These are phyloP conservation scores for Hyaloscypha bicolor DNA, from an alignment of 495 filamentous ascomycete species.

Conservation along the genomic window DNA sequence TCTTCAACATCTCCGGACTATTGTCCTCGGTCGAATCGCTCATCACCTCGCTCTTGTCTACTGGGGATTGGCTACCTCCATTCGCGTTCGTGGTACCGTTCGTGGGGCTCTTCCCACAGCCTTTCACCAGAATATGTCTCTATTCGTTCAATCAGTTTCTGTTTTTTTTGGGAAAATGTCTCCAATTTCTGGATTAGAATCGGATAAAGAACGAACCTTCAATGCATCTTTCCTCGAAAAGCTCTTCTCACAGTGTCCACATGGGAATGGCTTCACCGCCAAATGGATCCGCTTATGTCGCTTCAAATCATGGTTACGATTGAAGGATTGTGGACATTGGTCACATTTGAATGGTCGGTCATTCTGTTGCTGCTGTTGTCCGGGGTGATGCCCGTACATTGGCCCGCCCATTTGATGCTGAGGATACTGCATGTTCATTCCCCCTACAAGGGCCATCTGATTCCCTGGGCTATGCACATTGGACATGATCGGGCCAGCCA, in stretches of 20 bases:
- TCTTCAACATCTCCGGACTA: conserved; percentile 33
- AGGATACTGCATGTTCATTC: conserved; percentile 53
- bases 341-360: conserved; percentile 97
- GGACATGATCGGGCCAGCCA: conserved; percentile 74
- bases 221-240: conserved; percentile 96
- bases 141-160: conserved; percentile 45
- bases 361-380: conserved; percentile 52
- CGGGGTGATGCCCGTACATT: conserved; percentile 41
- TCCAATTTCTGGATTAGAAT: conserved; percentile 23
- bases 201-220: conserved; percentile 63
- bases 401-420: conserved; percentile 34
- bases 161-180: conserved; percentile 3
- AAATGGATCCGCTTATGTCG: conserved; percentile 94
- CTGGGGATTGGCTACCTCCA: conserved; percentile 28
- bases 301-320: conserved; percentile 95
- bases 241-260: conserved; percentile 89
- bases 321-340: conserved; percentile 89
- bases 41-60: conserved; percentile 29
- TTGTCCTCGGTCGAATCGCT: conserved; percentile 30
- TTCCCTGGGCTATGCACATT: conserved; percentile 70
- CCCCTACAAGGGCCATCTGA: conserved; percentile 69
- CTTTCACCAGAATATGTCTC: conserved; percentile 93
- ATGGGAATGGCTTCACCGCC: conserved; percentile 94
- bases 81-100: conserved; percentile 23
- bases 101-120: conserved; percentile 60